A percentile compares a stretch with the other conserved stretches of the same genome.
phyloP scores from a whole-genome alignment of 371 early-diverging fungal genomes.

The Ordospora pajunii region DNA sequence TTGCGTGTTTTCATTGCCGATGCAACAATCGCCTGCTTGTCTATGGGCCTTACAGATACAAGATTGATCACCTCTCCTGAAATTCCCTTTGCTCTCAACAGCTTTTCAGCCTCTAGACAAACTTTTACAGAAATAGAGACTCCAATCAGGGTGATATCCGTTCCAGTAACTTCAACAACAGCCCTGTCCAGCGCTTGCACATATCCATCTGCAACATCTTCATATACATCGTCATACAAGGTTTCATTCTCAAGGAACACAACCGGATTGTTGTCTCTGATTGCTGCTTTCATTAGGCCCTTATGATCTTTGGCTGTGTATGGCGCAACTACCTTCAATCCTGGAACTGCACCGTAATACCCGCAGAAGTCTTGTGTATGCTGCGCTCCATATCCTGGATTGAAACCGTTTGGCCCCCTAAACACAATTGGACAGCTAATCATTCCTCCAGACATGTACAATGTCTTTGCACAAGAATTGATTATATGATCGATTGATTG shows the following conservation, averaged over 20 bases:
- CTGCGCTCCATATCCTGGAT: constrained; percentile 94
- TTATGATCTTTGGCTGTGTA: constrained; percentile 91
- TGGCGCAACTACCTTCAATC: constrained; percentile 93
- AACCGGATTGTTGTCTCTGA: constrained; percentile 94
- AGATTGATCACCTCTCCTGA: constrained; percentile 85
- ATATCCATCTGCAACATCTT: constrained; percentile 48
- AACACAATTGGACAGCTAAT: constrained; percentile 88
- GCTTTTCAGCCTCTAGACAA: constrained; percentile 75
- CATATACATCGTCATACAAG: constrained; percentile 87
- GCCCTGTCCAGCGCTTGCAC: constrained; percentile 40
- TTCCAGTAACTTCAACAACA: constrained; percentile 62
- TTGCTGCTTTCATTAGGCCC: constrained; percentile 87
- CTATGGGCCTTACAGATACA: constrained; percentile 88
- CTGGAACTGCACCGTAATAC: constrained; percentile 92
- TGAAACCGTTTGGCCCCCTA: constrained; percentile 96
- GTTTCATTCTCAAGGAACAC: constrained; percentile 93
- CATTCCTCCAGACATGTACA: constrained; percentile 89
- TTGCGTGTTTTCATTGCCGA: constrained; percentile 92
- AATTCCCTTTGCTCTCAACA: constrained; percentile 73
- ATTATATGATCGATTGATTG: constrained; percentile 98
- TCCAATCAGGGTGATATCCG: constrained; percentile 82
- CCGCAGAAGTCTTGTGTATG: constrained; percentile 96
- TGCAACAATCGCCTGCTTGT: constrained; percentile 76
- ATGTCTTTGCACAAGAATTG: constrained; percentile 94
- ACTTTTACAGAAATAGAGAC: constrained; percentile 80